Evolutionary conservation across 2,329 filamentous ascomycete species (phyloP).

Genomic region (Colletotrichum musae): DNA sequence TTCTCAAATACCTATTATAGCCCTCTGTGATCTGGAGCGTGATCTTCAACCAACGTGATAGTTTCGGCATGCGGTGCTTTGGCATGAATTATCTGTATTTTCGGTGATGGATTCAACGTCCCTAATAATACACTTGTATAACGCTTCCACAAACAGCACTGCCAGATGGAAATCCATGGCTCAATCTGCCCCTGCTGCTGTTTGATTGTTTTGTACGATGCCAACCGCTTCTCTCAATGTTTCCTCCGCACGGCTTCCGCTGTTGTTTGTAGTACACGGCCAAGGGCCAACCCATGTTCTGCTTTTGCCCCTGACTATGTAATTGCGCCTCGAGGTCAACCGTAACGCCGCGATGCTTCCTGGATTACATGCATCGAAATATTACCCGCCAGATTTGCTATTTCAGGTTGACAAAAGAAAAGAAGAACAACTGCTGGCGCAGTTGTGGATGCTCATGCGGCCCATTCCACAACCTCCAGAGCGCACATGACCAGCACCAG

Average conservation of each 20-base stretch:
- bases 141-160: neutral
- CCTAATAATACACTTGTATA: too few relatives aligned
- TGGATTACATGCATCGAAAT: neutral
- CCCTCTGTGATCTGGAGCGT: too few relatives aligned
- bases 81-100: too few relatives aligned
- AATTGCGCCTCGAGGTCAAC: constrained; percentile 12
- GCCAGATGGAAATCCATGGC: neutral
- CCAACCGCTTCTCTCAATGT: neutral
- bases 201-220: constrained; percentile 2
- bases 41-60: too few relatives aligned
- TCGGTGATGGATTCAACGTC: too few relatives aligned
- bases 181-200: neutral
- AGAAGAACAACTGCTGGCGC: neutral
- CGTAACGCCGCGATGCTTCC: constrained; percentile 14
- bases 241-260: neutral
- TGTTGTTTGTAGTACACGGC: constrained; percentile 21
- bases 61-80: too few relatives aligned
- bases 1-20: too few relatives aligned
- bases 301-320: constrained; percentile 12
- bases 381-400: neutral
- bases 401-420: constrained; percentile 22
- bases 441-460: constrained; percentile 52
- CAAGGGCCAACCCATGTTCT: constrained; percentile 6
- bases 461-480: constrained; percentile 94
- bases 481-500: constrained; percentile 91